Evolutionary conservation across 257 asterid species (phyloP).

Genomic region (Solanum lignicaule): DNA sequence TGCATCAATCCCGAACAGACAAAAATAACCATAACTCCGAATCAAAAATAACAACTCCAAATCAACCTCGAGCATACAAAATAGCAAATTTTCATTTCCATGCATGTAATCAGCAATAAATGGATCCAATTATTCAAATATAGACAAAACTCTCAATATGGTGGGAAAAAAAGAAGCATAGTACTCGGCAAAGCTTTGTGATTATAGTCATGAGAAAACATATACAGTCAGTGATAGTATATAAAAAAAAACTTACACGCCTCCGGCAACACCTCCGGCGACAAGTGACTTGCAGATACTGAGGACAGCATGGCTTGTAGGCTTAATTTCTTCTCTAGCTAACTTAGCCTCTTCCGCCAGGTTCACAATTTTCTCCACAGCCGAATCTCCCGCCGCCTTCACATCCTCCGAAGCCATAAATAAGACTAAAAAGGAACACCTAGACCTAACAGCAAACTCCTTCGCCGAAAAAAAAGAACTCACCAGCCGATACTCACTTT

Average conservation of each 20-base stretch:
- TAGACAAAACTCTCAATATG: background rate
- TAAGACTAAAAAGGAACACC: background rate
- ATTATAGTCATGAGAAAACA: background rate
- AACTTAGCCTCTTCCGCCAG: conserved; percentile 28
- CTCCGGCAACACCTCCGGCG: conserved; percentile 28
- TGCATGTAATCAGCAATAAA: background rate
- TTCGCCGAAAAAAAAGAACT: background rate
- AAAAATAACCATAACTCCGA: background rate
- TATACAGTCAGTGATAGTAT: background rate
- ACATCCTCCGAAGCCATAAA: conserved; percentile 34
- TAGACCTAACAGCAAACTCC: background rate
- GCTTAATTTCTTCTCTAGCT: conserved; percentile 24
- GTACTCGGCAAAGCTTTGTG: background rate
- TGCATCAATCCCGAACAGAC: background rate
- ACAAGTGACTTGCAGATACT: conserved; percentile 28
- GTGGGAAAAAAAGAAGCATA: background rate
- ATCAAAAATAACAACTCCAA: background rate
- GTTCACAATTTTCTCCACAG: conserved; percentile 22
- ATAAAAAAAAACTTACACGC: conserved; percentile 11
- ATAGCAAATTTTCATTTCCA: background rate
- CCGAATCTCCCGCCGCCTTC: conserved; percentile 21
- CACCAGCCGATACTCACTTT: background rate
- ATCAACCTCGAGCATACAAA: background rate
- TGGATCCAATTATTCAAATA: background rate
- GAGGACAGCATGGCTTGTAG: conserved; percentile 13